Evolutionary conservation across 805 yeast genomes (phyloP).

Genomic region (Wickerhamiella australiensis): DNA sequence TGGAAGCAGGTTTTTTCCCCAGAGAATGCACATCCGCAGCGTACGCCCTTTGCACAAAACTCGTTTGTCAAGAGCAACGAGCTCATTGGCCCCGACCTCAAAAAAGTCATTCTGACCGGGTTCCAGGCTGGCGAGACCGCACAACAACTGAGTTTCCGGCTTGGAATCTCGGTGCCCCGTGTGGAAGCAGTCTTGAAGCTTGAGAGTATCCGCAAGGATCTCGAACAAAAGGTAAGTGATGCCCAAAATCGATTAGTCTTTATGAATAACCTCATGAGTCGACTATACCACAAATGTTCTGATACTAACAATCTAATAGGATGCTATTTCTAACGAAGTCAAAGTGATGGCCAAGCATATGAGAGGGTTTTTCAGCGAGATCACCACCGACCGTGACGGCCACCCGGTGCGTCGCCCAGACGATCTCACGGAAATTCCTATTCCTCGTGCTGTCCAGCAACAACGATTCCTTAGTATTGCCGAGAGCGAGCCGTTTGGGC

Average conservation of each 20-base stretch:
- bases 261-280: slow-evolving; percentile 40
- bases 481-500: slow-evolving; percentile 91
- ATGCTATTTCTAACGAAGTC: slow-evolving; percentile 44
- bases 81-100: slow-evolving; percentile 46
- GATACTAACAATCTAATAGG: slow-evolving; percentile 26
- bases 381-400: slow-evolving; percentile 19
- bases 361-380: slow-evolving; percentile 70
- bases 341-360: slow-evolving; percentile 46
- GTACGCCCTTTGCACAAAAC: slow-evolving; percentile 75
- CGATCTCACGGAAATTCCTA: slow-evolving; percentile 86
- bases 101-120: slow-evolving; percentile 47
- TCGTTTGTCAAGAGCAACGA: slow-evolving; percentile 54
- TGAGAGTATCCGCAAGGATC: slow-evolving; percentile 48
- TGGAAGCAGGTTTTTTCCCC: slow-evolving; percentile 25
- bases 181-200: slow-evolving; percentile 77
- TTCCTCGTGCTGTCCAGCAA: slow-evolving; percentile 67
- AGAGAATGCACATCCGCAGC: slow-evolving; percentile 15
- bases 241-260: slow-evolving; percentile 57
- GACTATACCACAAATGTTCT: slow-evolving; percentile 12
- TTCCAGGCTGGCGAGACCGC: slow-evolving; percentile 42
- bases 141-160: slow-evolving; percentile 65
- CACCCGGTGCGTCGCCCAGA: slow-evolving; percentile 38
- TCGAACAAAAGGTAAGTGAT: slow-evolving; percentile 48
- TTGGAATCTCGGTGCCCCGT: slow-evolving; percentile 72
- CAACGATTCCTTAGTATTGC: slow-evolving; percentile 82